Evolutionary conservation across 331 rosid species (phyloP), one percentile per base, ranked within the genome.

Genomic region (Quercus tomentella): DNA sequence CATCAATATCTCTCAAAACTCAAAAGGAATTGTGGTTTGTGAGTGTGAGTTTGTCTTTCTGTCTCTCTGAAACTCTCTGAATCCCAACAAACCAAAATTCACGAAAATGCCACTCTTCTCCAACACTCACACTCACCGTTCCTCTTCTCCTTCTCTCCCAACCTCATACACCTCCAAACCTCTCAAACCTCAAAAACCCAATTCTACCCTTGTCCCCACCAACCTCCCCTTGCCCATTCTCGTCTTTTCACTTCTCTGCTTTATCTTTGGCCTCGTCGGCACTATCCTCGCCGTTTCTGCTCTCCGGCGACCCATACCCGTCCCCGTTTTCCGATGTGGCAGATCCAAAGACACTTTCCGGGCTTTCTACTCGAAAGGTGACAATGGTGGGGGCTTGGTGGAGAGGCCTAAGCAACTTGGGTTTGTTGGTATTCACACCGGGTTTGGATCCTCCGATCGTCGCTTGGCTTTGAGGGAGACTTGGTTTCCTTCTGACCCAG

Each of bases 341-440:
- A 70, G 70, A 22, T 76, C 83, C 31, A 66, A 52, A 7, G 88
- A 84, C 26, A 77, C 80, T 9, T 84, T 81, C 77, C 80, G 82
- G 31, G 81, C 80, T 43, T 81, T 77, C 75, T 81, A 84, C 78
- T n/a, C 81, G 7, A 55, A 21, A 8, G 61, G 81, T 9, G 31
- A 73, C 26, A 52, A 77, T 76, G 84, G 54, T 49, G 54, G 79
- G 6, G 78, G 75, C 45, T 12, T 77, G 60, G 67, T 68, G 55
- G 88, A 81, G 66, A 81, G 88, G 55, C 85, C 80, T n/a, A 85
- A 81, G 80, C 75, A 75, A 61, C 81, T 85, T n/a, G 83, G 88
- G 37, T 75, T 85, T 76, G 85, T 85, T 31, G 88, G 88, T 26
- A 78, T 81, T 58, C 84, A 70, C 25, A 85, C 86, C 43, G 71